A percentile compares a stretch with the other conserved stretches of the same genome.
phyloP scores from a whole-genome alignment of 768 basidiomycete species.

The Mycena crocata region DNA sequence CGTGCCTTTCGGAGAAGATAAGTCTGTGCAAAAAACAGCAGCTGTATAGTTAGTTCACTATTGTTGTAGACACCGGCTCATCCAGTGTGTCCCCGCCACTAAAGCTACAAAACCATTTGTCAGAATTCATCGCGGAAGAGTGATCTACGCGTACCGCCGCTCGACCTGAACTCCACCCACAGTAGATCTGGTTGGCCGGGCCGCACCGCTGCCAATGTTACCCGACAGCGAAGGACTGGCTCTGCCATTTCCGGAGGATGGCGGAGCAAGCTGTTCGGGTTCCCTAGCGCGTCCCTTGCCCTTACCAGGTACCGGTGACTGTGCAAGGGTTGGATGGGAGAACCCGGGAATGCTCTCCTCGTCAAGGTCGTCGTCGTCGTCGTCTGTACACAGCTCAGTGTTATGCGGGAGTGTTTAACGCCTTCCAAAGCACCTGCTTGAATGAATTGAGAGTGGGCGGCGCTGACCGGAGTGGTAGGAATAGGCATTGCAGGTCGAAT shows the following conservation, averaged over 20 bases:
- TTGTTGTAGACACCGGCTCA: slow-evolving; percentile 90
- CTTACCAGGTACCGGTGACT: slow-evolving; percentile 64
- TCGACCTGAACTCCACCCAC: slow-evolving; percentile 92
- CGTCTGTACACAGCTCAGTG: slow-evolving; percentile 54
- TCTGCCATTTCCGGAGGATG: slow-evolving; percentile 50
- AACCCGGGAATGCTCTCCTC: slow-evolving; percentile 87
- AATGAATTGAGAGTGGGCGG: slow-evolving; percentile 82
- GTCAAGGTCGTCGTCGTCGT: slow-evolving; percentile 87
- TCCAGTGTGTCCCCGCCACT: slow-evolving; percentile 91
- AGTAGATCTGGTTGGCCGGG: slow-evolving; percentile 65
- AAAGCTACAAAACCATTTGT: slow-evolving; percentile 57
- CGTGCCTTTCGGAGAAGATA: slow-evolving; percentile 67
- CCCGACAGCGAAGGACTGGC: slow-evolving; percentile 66
- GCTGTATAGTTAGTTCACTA: slow-evolving; percentile 63
- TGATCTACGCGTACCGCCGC: slow-evolving; percentile 69
- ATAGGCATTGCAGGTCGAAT: no score
- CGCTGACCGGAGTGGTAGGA: slow-evolving; percentile 61
- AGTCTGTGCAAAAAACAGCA: not conserved
- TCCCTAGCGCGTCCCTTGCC: slow-evolving; percentile 77
- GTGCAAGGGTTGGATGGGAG: slow-evolving; percentile 67
- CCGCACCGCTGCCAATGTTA: slow-evolving; percentile 70
- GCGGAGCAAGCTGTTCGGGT: slow-evolving; percentile 62
- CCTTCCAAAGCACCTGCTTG: slow-evolving; percentile 67
- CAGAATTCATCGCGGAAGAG: not conserved
- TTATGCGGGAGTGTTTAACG: slow-evolving; percentile 2